Evolutionary conservation across 345 rosid species (phyloP), one percentile per base, ranked within the genome.

Genomic region (Populus nigra): DNA sequence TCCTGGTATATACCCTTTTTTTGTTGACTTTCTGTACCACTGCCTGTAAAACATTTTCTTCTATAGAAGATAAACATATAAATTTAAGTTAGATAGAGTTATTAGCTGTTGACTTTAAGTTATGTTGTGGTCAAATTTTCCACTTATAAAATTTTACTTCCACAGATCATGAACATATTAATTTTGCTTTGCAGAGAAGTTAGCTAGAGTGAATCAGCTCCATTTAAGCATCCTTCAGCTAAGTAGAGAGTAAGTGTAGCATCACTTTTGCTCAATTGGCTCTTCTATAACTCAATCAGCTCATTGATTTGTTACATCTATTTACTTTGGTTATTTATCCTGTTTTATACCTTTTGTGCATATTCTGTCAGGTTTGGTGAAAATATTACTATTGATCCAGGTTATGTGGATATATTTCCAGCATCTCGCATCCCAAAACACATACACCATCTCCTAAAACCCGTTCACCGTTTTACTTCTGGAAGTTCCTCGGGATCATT

Each of bases 401-500:
- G 99, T 73, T 88, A 88, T 79, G 90, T 96, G 76, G 96, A 96
- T 84, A 83, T 93, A 74, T 93, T 87, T 84, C 98, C 98, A 45
- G 89, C 80, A 72, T 85, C 94, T 65, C 84, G 87, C 62, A 82
- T 92, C 78, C 99, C 99, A 70, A 88, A 87, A 83, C 89, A 83
- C 31, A 71, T 93, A 71, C 94, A 83, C 41, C 87, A 87, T 91
- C 88, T 90, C 61, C 81, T 88, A 77, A 86, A 79, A 82, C 94
- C 97, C 41, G 84, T 90, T 73, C 77, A 85, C 69, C 84, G 77
- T 22, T 77, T 78, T 53, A 78, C 84, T 76, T 84, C 86, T 2
- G 80, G 79, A 74, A 75, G 45, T 75, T 80, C 85, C 23, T 79
- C 69, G 47, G 84, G 87, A 80, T 79, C 86, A 23, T 66, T 73